Base-by-base conservation (phyloP, 2,329 filamentous ascomycete genomes). In the Cladophialophora bantiana region DNA sequence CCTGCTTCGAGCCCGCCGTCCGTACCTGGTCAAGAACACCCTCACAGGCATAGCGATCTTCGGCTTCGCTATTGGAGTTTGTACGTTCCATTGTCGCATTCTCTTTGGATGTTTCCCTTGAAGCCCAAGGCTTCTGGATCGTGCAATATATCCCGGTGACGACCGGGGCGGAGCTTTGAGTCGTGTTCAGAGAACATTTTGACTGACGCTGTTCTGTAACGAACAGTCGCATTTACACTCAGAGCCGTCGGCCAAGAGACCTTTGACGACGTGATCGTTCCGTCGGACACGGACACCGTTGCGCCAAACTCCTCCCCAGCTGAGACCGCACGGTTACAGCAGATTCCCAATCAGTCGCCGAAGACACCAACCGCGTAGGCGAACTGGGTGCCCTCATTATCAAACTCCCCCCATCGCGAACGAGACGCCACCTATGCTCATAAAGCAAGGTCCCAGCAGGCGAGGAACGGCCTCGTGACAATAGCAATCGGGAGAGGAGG, bases 241-340 rank as follows among this genome's bases (percentile, higher is more conserved):
- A 87, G 84, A 72, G 93, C 92, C 62, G 91, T 99, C 76, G 93
- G 94, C 52, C 95, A 98, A 80, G 95, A 98, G 79, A 92, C 97
- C 72, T 99, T 99, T 82, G 92, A 94, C 65, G 95, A 99, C 77
- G 94, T 98, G 74, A 89, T 93, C 77, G 90, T 98, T 42, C 95
- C 95, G 34, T 91, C 92, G 77, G 83, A 86, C 60, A 90, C 92
- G 45, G 18, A 50, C 6, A 53, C 58, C 18, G 18, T n/a, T 38
- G 55, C 55, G 34, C 55, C 55, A 26, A 58, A 42, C 26, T 56
- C 52, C 4, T 54, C 62, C 15, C 12, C 59, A 5, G 48, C 59
- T 13, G 34, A 53, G 36, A 4, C 45, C 9, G 52, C 42, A 34
- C 48, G n/a, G 7, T 50, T 26, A 42, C 59, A 38, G 34, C 48